Conservation (phyloP, 805 yeast species). For the Ogataea glucozyma region DNA sequence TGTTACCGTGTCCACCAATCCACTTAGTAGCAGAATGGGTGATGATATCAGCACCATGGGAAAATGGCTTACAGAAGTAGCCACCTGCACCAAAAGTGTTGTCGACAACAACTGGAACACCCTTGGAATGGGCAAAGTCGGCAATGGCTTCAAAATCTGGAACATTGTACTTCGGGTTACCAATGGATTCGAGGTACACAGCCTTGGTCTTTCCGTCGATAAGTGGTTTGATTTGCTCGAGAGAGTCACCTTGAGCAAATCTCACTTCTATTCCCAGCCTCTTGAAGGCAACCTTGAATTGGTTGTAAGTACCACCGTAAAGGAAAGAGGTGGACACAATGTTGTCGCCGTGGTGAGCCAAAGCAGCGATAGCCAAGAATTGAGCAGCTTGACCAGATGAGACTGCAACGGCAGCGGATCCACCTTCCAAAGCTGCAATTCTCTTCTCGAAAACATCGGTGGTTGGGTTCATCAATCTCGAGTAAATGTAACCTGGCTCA, state of each 20-base stretch:
- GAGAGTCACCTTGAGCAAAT: constrained; percentile 78
- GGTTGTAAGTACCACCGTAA: constrained; percentile 97
- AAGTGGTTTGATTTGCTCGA: constrained; percentile 67
- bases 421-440: constrained; percentile 90
- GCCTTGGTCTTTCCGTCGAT: constrained; percentile 89
- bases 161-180: constrained; percentile 89
- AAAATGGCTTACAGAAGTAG: constrained; percentile 76
- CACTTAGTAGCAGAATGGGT: constrained; percentile 96
- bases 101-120: constrained; percentile 89
- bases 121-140: constrained; percentile 78
- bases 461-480: constrained; percentile 92
- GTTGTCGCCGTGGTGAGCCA: constrained; percentile 89
- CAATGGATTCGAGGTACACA: constrained; percentile 84
- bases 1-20: constrained; percentile 97
- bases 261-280: constrained; percentile 79
- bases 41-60: constrained; percentile 88
- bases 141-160: constrained; percentile 84
- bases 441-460: constrained; percentile 88
- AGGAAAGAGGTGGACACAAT: constrained; percentile 81
- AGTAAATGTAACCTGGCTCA: constrained; percentile 83
- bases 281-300: constrained; percentile 89
- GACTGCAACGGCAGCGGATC: constrained; percentile 85
- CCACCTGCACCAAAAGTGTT: constrained; percentile 99
- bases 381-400: constrained; percentile 98
- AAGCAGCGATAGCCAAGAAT: constrained; percentile 75